phyloP scores from a whole-genome alignment of 2,329 filamentous ascomycete genomes.

The Waltergamsia citrina region DNA sequence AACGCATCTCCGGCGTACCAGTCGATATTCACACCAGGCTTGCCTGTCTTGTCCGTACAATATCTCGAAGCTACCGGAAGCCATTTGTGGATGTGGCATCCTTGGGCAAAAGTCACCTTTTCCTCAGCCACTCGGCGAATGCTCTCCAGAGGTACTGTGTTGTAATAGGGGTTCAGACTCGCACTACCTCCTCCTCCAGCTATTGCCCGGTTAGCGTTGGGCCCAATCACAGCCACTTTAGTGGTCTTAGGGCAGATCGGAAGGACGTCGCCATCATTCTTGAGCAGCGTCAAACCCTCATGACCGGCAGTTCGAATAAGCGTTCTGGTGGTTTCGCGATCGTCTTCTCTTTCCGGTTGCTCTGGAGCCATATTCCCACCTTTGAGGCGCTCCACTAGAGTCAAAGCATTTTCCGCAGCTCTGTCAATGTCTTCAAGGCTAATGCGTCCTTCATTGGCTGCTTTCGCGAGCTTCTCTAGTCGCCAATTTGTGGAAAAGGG shows the following conservation, averaged over 20 bases:
- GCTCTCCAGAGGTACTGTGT: conserved; percentile 50
- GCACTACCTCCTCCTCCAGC: conserved; percentile 61
- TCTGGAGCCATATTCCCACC: conserved; percentile 49
- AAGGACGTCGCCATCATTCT: conserved; percentile 50
- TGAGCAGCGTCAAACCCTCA: conserved; percentile 54
- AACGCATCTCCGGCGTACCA: conserved; percentile 58
- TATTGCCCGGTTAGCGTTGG: conserved; percentile 58
- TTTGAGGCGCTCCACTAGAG: conserved; percentile 51
- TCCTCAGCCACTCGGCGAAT: conserved; percentile 44
- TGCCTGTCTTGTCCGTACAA: conserved; percentile 45
- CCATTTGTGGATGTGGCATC: conserved; percentile 57
- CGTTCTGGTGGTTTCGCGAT: conserved; percentile 46
- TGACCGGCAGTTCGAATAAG: conserved; percentile 52
- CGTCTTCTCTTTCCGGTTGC: conserved; percentile 44
- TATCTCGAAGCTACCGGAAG: conserved; percentile 51
- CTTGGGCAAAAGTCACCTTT: conserved; percentile 49
- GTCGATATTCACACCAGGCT: conserved; percentile 53
- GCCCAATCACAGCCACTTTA: conserved; percentile 57
- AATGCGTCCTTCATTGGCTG: conserved; percentile 38
- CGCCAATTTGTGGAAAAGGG: conserved; percentile 46
- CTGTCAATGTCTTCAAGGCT: conserved; percentile 40
- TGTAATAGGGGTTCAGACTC: conserved; percentile 60
- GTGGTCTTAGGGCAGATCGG: conserved; percentile 45
- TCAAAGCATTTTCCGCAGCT: conserved; percentile 50
- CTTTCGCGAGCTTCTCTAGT: conserved; percentile 45